Evolutionary conservation across 208 protist genomes (phyloP).

Genomic region (Angomonas ambiguus): DNA sequence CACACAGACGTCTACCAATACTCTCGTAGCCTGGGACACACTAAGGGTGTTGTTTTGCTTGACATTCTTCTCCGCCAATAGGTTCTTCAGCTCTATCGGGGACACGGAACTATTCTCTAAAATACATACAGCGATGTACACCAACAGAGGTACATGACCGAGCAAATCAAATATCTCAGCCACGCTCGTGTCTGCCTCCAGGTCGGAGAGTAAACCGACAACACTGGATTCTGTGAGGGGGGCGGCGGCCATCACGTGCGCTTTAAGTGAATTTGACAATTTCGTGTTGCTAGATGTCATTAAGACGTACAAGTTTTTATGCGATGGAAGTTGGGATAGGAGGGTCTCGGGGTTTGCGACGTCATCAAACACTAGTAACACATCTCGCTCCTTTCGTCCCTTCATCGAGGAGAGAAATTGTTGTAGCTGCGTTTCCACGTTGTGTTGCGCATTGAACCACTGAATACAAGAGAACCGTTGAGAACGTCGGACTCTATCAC

Average conservation of each 20-base stretch:
- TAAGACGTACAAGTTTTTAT: constrained; percentile 60
- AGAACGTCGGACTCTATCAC: constrained; percentile 58
- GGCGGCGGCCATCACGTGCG: constrained; percentile 23
- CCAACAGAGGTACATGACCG: constrained; percentile 68
- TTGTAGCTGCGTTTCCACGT: constrained; percentile 27
- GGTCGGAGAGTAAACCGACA: constrained; percentile 31
- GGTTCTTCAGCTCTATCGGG: constrained; percentile 16
- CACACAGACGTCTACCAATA: constrained; percentile 50
- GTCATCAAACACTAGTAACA: constrained; percentile 82
- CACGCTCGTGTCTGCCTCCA: constrained; percentile 19
- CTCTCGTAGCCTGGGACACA: constrained; percentile 40
- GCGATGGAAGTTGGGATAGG: constrained; percentile 38
- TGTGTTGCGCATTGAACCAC: constrained; percentile 64
- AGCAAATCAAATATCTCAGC: constrained; percentile 30
- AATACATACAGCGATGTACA: constrained; percentile 48
- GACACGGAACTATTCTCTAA: constrained; percentile 31
- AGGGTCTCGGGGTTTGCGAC: constrained; percentile 26
- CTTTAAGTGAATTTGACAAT: constrained; percentile 15
- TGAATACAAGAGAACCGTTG: constrained; percentile 84
- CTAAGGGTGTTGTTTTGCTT: constrained; percentile 43
- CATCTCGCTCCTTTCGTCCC: constrained; percentile 67
- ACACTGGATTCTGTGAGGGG: constrained; percentile 32
- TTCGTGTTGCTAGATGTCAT: constrained; percentile 44
- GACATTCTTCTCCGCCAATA: constrained; percentile 26
- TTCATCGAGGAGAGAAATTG: constrained; percentile 75